Evolutionary conservation across 495 filamentous ascomycete genomes (phyloP).

Genomic region (Delitschia confertaspora): DNA sequence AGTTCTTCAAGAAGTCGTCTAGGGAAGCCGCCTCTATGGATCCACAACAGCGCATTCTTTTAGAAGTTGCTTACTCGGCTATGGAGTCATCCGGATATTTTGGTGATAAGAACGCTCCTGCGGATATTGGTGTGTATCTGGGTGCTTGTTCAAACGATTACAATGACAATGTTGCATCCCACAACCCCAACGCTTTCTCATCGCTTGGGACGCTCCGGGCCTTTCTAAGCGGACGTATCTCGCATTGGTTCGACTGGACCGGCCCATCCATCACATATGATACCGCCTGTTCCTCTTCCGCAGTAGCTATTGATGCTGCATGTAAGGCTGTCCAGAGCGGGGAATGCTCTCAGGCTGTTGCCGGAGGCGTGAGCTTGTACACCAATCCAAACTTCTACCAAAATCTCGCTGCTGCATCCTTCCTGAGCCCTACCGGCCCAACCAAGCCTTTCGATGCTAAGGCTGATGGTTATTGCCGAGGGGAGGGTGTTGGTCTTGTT

Average conservation of each 20-base stretch:
- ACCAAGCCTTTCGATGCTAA: slow-evolving; percentile 2
- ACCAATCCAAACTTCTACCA: not conserved
- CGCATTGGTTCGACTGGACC: slow-evolving; percentile 1
- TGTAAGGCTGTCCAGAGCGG: not conserved
- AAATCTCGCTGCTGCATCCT: not conserved
- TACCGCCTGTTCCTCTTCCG: slow-evolving; percentile 10
- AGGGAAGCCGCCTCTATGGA: not conserved
- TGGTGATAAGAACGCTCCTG: too few relatives aligned
- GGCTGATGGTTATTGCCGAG: slow-evolving; percentile 11
- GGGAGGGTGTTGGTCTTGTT: slow-evolving; percentile 16
- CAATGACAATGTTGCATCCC: not conserved
- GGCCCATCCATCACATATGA: slow-evolving; percentile 2
- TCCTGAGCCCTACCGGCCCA: slow-evolving; percentile 6
- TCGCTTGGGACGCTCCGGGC: slow-evolving; percentile 1
- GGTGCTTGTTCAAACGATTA: not conserved
- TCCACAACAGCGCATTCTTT: slow-evolving; percentile 1
- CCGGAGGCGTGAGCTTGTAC: slow-evolving; percentile 1
- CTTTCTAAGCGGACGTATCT: not conserved
- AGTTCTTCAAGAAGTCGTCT: not conserved
- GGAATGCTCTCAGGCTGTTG: not conserved
- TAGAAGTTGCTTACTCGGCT: not conserved
- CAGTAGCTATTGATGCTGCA: slow-evolving; percentile 1
- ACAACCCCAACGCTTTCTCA: not conserved
- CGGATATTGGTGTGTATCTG: not conserved
- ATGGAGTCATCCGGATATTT: slow-evolving; percentile 1